phyloP scores from a whole-genome alignment of 2,329 filamentous ascomycete genomes.

The Albifimbria verrucaria region DNA sequence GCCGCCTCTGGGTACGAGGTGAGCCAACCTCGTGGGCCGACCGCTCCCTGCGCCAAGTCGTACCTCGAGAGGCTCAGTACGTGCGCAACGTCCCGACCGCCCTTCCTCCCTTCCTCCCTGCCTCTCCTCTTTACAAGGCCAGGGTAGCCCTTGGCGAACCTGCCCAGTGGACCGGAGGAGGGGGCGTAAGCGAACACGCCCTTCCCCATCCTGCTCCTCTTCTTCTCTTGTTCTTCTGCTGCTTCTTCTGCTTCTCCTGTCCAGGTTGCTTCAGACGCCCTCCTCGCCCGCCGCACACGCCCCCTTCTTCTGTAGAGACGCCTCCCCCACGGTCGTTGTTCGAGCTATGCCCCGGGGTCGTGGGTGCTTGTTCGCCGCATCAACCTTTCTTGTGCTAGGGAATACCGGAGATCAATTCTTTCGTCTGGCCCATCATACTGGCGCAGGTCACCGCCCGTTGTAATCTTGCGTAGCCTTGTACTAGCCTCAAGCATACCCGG shows the following conservation, averaged over 20 bases:
- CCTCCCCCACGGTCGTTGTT: not conserved
- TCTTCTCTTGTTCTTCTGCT: not conserved
- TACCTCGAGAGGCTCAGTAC: not conserved
- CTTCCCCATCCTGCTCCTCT: not conserved
- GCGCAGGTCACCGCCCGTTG: conserved; percentile 2
- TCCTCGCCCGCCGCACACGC: not conserved
- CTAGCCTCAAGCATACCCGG: not conserved
- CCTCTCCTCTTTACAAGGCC: not conserved
- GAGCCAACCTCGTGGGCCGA: not conserved
- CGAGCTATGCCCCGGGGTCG: not conserved
- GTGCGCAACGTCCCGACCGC: not conserved
- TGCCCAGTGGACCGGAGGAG: not conserved
- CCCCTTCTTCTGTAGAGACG: not conserved
- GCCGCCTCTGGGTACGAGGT: not conserved
- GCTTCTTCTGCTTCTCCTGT: not conserved
- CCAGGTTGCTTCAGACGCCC: not conserved
- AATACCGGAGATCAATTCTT: not conserved
- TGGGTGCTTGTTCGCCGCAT: not conserved
- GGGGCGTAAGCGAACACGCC: not conserved
- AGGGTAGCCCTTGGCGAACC: not conserved
- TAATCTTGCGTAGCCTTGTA: not conserved
- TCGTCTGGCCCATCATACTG: conserved; percentile 1
- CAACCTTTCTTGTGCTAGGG: not conserved
- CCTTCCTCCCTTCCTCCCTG: not conserved
- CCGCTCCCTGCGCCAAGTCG: not conserved